A percentile compares a stretch with the other conserved stretches of the same genome.
Evolutionary conservation across 805 yeast genomes (phyloP).

Genomic region (Nematodospora valgi): DNA sequence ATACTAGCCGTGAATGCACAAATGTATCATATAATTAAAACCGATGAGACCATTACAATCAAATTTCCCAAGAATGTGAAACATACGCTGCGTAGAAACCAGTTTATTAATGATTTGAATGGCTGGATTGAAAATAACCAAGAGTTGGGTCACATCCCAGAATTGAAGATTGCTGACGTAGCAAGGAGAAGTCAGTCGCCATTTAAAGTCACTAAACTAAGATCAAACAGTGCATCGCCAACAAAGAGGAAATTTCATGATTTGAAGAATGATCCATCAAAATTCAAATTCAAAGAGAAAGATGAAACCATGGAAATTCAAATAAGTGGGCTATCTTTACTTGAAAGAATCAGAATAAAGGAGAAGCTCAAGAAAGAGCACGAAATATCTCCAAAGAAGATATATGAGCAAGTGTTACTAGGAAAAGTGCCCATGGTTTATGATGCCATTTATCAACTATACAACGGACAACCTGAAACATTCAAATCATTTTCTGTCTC

Average conservation of each 20-base stretch:
- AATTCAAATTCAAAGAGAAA: slow-evolving; percentile 33
- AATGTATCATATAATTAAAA: slow-evolving; percentile 12
- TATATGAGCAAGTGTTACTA: slow-evolving; percentile 19
- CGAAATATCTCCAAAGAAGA: slow-evolving; percentile 18
- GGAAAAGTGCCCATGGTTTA: slow-evolving; percentile 30
- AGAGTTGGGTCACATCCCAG: slow-evolving; percentile 7
- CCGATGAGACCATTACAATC: slow-evolving; percentile 8
- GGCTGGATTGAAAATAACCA: slow-evolving; percentile 21
- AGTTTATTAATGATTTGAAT: slow-evolving; percentile 15
- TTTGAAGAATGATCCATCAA: slow-evolving; percentile 32
- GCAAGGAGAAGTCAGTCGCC: too few species aligned
- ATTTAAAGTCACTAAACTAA: slow-evolving; percentile 9
- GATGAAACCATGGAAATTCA: slow-evolving; percentile 15
- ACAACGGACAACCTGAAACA: slow-evolving; percentile 5
- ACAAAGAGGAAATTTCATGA: slow-evolving; percentile 10
- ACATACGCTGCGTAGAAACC: slow-evolving; percentile 14
- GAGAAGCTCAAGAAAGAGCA: slow-evolving; percentile 22
- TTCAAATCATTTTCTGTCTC: slow-evolving; percentile 20
- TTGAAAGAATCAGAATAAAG: slow-evolving; percentile 37
- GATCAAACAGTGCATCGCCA: slow-evolving; percentile 11
- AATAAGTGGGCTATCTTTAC: slow-evolving; percentile 26
- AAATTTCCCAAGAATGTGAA: slow-evolving; percentile 6
- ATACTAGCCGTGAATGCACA: slow-evolving; percentile 17
- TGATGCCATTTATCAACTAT: slow-evolving; percentile 31
- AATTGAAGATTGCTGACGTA: background rate